Evolutionary conservation across 1,284 basidiomycete species (phyloP).

Genomic region (Phellopilus nigrolimitatus): DNA sequence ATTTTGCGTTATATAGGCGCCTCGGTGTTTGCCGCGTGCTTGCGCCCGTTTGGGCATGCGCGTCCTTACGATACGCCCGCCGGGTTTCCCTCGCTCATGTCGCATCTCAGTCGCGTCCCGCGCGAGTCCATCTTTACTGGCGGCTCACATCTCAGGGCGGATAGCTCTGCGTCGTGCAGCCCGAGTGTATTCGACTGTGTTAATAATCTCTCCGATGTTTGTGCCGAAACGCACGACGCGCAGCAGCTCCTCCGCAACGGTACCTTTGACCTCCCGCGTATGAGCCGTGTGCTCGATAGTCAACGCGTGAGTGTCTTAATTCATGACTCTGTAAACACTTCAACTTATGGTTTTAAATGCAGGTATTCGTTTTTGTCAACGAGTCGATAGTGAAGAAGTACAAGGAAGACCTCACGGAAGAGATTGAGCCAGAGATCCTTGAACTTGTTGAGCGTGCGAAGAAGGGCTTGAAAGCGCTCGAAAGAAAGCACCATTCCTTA

Average conservation of each 20-base stretch:
- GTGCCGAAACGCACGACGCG: conserved; percentile 67
- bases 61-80: no score
- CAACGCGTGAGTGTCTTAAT: conserved; percentile 46
- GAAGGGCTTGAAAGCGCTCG: conserved; percentile 53
- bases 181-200: conserved; percentile 69
- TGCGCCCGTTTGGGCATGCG: neutral
- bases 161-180: conserved; percentile 58
- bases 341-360: neutral
- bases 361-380: conserved; percentile 70
- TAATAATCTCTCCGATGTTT: conserved; percentile 67
- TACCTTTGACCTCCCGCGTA: conserved; percentile 62
- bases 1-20: conserved; percentile 17
- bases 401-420: conserved; percentile 66
- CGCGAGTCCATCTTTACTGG: conserved; percentile 18
- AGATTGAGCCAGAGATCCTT: conserved; percentile 72
- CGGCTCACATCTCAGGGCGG: conserved; percentile 38
- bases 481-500: conserved; percentile 53
- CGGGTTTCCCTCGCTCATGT: conserved; percentile 11
- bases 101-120: conserved; percentile 15
- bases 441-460: conserved; percentile 69
- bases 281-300: conserved; percentile 57
- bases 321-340: conserved; percentile 14
- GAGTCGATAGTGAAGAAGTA: conserved; percentile 65
- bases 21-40: conserved; percentile 7
- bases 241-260: conserved; percentile 65